phyloP scores from a whole-genome alignment of 345 rosid genomes.

The Lepidium sativum region DNA sequence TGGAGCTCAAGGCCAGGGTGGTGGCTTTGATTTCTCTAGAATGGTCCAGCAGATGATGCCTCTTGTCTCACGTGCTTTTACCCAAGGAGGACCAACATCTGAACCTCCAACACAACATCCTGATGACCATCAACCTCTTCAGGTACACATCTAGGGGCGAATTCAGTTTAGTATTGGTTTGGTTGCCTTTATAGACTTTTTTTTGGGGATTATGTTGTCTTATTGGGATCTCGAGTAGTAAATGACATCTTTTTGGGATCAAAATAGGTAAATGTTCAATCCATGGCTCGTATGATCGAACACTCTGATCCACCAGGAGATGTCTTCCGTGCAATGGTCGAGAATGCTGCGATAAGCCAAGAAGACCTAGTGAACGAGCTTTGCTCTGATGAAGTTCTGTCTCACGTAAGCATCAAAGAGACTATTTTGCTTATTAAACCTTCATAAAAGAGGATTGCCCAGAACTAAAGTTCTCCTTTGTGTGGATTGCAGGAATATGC shows the following conservation, averaged over 20 bases:
- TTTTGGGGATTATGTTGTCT: neutral
- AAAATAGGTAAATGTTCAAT: slow-evolving; percentile 37
- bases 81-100: slow-evolving; percentile 32
- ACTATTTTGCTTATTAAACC: neutral
- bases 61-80: slow-evolving; percentile 73
- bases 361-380: slow-evolving; percentile 46
- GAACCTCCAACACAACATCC: slow-evolving; percentile 23
- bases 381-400: slow-evolving; percentile 49
- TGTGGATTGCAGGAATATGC: slow-evolving; percentile 48
- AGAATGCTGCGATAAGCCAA: slow-evolving; percentile 38
- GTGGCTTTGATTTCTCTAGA: slow-evolving; percentile 67
- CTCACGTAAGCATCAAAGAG: slow-evolving; percentile 33
- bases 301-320: slow-evolving; percentile 40
- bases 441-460: neutral
- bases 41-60: slow-evolving; percentile 98
- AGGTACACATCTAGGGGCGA: slow-evolving; percentile 30
- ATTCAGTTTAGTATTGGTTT: neutral
- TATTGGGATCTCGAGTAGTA: neutral
- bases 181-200: neutral
- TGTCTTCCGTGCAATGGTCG: slow-evolving; percentile 52
- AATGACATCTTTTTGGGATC: neutral
- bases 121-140: slow-evolving; percentile 27
- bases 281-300: slow-evolving; percentile 51
- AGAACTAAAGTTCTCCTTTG: neutral
- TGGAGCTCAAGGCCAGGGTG: slow-evolving; percentile 43